Conservation (phyloP, 345 rosid species). For the Sonneratia alba region DNA sequence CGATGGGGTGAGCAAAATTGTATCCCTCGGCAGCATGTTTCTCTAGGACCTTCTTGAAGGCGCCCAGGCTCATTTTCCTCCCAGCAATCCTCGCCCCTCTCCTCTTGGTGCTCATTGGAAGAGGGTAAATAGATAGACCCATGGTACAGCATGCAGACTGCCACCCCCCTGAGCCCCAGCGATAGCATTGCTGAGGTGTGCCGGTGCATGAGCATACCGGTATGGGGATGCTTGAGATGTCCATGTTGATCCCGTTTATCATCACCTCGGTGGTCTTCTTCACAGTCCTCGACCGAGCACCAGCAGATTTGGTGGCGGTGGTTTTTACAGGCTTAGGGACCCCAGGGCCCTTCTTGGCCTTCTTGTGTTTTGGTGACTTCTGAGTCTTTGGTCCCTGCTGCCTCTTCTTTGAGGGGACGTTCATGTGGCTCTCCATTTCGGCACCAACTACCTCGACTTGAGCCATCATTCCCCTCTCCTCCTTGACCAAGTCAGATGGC, state of each 20-base stretch:
- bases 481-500: conserved; percentile 9
- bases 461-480: conserved; percentile 10
- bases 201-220: conserved; percentile 31
- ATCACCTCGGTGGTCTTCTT: conserved; percentile 18
- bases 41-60: conserved; percentile 25
- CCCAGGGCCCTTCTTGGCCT: conserved; percentile 17
- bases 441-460: conserved; percentile 11
- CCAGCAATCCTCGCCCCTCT: conserved; percentile 31
- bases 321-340: conserved; percentile 11
- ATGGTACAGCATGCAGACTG: conserved; percentile 32
- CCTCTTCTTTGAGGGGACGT: conserved; percentile 18
- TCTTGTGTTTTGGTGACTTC: conserved; percentile 17
- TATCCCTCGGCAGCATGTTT: conserved; percentile 28
- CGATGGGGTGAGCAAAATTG: conserved; percentile 25
- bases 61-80: conserved; percentile 30
- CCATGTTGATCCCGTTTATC: conserved; percentile 25
- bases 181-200: conserved; percentile 24
- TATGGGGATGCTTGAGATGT: conserved; percentile 23
- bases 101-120: conserved; percentile 26
- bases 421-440: conserved; percentile 6
- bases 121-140: conserved; percentile 19
- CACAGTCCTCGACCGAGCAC: conserved; percentile 13
- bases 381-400: conserved; percentile 16
- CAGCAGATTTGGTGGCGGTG: conserved; percentile 1
- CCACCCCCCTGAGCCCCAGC: conserved; percentile 35